Base-by-base conservation (phyloP, 75 land plant genomes). In the Ceratopteris richardii region DNA sequence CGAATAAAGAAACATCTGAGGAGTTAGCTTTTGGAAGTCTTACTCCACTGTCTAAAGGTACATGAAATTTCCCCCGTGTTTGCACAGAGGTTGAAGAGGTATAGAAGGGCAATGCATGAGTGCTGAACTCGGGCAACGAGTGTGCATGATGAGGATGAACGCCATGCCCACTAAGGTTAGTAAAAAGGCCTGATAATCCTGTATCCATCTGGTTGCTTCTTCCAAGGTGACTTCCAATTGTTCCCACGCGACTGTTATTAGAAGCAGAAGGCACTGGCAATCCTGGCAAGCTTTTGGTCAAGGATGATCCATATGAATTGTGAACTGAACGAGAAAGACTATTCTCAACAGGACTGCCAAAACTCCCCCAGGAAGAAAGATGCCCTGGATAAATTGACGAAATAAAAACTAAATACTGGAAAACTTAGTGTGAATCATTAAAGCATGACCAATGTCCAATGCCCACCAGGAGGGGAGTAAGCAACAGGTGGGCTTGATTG, bases 101-200 rank as follows among this genome's bases (percentile, higher is more conserved):
- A 57, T 30, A 74, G 7, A 64, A 60, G 42, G 63, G 22, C 40
- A 59, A 44, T 24, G 79, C 40, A 27, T 74, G 72, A 72, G 80
- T 72, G 69, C 65, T 66, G 56, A 67, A 78, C 17, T 91, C 97
- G 23, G 97, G 89, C 14, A 88, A 77, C 24, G 94, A 91, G 66
- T 91, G 93, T 1, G 88, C 85, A 69, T 89, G 88, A 54, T 67
- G 74, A 54, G 48, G 51, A 23, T 75, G 75, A 26, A 75, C 19
- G 33, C 69, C 54, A 46, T 68, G 79, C 24, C 73, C 31, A 18
- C 76, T 74, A 60, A 73, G 79, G 17, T 79, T 75, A 30, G 75
- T 53, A 10, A 75, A 78, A 0, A 72, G 68, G 29, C 62, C 50
- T 11, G 79, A 66, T 55, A 67, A 70, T 17, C 73, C 63, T 10